Base-by-base conservation (phyloP, 2,329 filamentous ascomycete species). In the Xylariaceae sp. region DNA sequence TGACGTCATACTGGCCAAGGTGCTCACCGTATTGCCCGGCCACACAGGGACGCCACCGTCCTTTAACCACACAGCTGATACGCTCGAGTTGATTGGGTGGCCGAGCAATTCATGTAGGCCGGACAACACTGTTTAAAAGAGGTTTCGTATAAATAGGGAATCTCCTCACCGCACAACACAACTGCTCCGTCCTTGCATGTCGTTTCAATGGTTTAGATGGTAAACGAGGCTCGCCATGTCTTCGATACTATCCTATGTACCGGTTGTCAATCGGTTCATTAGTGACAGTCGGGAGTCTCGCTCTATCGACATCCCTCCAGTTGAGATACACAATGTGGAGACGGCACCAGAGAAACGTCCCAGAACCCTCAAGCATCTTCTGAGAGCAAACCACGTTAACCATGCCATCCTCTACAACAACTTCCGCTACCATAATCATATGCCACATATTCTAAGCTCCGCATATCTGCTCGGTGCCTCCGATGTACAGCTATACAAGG, bases 371-470 rank as follows among this genome's bases (percentile, higher is more conserved):
- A 96, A 95, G 74, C 91, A 97, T 72, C 77, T 99, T 13, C 71
- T 99, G 56, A 89, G 88, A 70, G 86, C 92, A 49, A 97, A 97
- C 69, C 94, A 99, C 73, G 86, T 86, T 61, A 96, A 94, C 68
- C 83, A 95, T 71, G 84, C 90, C 30, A 85, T 97, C 61, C 73
- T 96, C 51, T 94, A 88, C 70, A 84, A 92, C 68, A 70, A 87
- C 49, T 75, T 87, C 4, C 76, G 80, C 57, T 94, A 85, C 64
- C 84, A 94, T 73, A 97, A 97, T 67, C 88, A 95, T 72, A 77
- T 86, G 63, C 80, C 89, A 37, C 91, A 96, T 72, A 81, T 91
- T 49, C 80, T 99, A 12, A 85, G 84, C 61, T 90, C 92, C 5
- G 87, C 91, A 1, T 99, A 95, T 70, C 77, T 96, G 15, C 78